Evolutionary conservation across 768 basidiomycete genomes (phyloP).

Genomic region (Russula sp.): DNA sequence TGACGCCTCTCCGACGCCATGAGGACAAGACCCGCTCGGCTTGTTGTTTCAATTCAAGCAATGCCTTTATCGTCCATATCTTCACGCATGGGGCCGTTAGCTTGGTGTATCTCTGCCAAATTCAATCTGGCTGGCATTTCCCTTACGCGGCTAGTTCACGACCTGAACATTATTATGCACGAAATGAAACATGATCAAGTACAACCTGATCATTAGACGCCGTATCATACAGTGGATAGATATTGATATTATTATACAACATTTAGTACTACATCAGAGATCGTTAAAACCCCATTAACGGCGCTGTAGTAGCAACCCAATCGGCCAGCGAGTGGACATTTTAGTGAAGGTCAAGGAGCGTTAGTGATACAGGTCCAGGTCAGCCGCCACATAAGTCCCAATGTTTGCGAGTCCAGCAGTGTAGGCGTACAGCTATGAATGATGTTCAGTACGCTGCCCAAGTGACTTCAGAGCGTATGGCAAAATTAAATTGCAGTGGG

Average conservation of each 20-base stretch:
- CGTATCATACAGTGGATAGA: slow-evolving; percentile 1
- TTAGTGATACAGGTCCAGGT: not conserved
- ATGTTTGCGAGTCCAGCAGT: not conserved
- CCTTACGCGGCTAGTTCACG: not conserved
- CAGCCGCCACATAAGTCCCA: not conserved
- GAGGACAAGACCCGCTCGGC: not conserved
- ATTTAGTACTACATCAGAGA: not conserved
- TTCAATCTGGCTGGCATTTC: not conserved
- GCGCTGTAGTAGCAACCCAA: not conserved
- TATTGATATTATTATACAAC: not conserved
- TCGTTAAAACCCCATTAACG: not conserved
- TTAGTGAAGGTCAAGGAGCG: not conserved
- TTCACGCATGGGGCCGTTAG: not conserved
- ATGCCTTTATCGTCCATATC: not conserved
- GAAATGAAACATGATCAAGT: not conserved
- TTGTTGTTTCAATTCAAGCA: not conserved
- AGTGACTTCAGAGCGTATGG: not conserved
- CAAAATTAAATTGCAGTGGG: slow-evolving; percentile 28
- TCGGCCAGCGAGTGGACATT: slow-evolving; percentile 10
- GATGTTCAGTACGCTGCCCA: not conserved
- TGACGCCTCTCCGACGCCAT: not conserved
- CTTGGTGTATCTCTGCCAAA: not conserved
- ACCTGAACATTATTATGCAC: not conserved
- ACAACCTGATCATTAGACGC: not conserved
- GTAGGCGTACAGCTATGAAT: not conserved